Evolutionary conservation across 129 eudicot species (phyloP).

Genomic region (Chrysanthemum lavandulifolium): DNA sequence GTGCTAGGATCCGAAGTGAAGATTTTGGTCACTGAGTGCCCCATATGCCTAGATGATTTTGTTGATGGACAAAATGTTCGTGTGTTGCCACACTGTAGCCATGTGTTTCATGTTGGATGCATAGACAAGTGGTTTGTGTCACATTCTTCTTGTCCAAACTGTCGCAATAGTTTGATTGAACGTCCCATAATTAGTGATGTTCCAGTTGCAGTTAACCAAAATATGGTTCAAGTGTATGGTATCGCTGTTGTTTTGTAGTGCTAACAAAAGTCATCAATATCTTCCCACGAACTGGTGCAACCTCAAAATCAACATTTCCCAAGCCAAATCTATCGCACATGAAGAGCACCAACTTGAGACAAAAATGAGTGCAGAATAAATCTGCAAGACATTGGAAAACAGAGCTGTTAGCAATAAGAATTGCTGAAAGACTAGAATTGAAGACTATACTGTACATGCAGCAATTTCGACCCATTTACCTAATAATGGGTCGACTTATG

Average conservation of each 20-base stretch:
- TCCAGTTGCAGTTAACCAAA: background rate
- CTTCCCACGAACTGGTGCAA: too few species aligned
- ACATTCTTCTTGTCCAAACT: slow-evolving; percentile 58
- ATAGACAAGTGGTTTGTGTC: slow-evolving; percentile 55
- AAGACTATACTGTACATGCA: background rate
- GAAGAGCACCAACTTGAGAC: background rate
- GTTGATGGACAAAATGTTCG: slow-evolving; percentile 50
- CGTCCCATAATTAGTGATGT: background rate
- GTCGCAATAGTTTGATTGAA: slow-evolving; percentile 46
- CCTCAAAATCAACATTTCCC: too few species aligned
- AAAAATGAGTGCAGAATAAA: background rate
- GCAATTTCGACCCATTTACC: background rate
- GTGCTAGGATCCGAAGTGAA: slow-evolving; percentile 33
- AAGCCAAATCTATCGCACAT: background rate
- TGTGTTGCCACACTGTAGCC: slow-evolving; percentile 48
- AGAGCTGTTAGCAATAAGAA: background rate
- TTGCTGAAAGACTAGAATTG: slow-evolving; percentile 8
- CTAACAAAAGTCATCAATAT: too few species aligned
- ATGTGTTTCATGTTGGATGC: slow-evolving; percentile 53
- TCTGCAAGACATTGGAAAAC: slow-evolving; percentile 16
- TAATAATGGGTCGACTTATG: background rate
- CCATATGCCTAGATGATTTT: slow-evolving; percentile 57
- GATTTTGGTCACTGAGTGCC: slow-evolving; percentile 35
- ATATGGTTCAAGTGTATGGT: slow-evolving; percentile 1
- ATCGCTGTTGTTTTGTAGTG: too few species aligned